Percentiles rank a stretch among this genome's conserved stretches.
Evolutionary conservation across 176 grass and related monocot species (phyloP).

Genomic region (Cenchrus americanus): DNA sequence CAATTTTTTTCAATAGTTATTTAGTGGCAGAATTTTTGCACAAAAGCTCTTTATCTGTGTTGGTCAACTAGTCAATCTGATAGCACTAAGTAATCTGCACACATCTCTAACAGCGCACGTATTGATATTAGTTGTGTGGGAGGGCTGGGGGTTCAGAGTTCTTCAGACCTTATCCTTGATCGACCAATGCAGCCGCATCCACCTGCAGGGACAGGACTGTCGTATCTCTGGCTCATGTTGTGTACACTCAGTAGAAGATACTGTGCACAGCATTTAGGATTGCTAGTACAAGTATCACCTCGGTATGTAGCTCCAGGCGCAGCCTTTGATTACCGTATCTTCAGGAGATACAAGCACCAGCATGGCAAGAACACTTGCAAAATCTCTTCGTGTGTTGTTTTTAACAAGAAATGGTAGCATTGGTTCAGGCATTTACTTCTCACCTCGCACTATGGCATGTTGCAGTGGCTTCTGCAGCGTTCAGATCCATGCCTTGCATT

Average conservation of each 20-base stretch:
- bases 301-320: constrained; percentile 20
- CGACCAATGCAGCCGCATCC: neutral
- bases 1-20: neutral
- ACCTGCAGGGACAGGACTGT: neutral
- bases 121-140: neutral
- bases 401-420: neutral
- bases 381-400: constrained; percentile 3
- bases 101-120: neutral
- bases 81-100: neutral
- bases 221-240: neutral
- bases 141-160: constrained; percentile 1
- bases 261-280: constrained; percentile 29
- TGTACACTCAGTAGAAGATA: neutral
- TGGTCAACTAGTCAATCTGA: neutral
- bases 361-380: neutral
- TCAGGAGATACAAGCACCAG: neutral
- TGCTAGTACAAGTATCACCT: neutral
- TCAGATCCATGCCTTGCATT: constrained; percentile 7
- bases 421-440: constrained; percentile 38
- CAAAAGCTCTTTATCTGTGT: neutral
- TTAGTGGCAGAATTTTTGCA: neutral
- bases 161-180: constrained; percentile 14
- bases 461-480: constrained; percentile 1
- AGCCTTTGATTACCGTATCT: constrained; percentile 1
- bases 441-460: constrained; percentile 17